phyloP scores from a whole-genome alignment of 306 rosid species.

The Sechiopsis laciniata region DNA sequence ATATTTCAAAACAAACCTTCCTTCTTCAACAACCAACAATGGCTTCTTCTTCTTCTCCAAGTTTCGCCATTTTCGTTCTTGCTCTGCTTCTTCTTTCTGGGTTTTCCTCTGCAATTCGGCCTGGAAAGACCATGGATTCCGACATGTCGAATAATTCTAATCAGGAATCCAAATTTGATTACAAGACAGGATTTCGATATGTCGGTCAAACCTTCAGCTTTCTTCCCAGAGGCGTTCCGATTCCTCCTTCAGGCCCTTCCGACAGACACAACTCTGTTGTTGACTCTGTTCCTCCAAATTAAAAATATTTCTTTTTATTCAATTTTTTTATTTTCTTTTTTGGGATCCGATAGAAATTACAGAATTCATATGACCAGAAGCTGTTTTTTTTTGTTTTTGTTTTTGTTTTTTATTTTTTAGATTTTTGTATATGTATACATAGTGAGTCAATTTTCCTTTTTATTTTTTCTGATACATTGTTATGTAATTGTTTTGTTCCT shows the following conservation, averaged over 20 bases:
- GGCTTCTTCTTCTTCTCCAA: constrained; percentile 7
- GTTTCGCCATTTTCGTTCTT: constrained; percentile 22
- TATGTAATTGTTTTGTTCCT: not conserved
- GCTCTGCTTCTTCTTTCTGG: constrained; percentile 41
- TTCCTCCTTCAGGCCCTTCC: constrained; percentile 91
- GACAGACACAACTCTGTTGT: constrained; percentile 61
- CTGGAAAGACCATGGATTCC: constrained; percentile 30
- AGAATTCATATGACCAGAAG: not conserved
- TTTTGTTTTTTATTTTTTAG: not conserved
- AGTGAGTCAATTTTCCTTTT: not conserved
- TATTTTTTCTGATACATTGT: not conserved
- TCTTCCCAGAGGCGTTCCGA: constrained; percentile 60
- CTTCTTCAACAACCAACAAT: not conserved
- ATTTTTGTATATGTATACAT: not conserved
- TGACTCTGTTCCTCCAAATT: constrained; percentile 47
- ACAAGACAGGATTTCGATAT: constrained; percentile 23
- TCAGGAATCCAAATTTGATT: not conserved
- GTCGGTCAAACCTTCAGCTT: constrained; percentile 49
- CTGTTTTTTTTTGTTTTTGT: not conserved
- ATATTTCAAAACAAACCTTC: too few relatives aligned
- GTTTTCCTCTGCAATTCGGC: constrained; percentile 52
- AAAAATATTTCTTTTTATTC: constrained; percentile 1
- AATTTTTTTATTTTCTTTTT: not conserved
- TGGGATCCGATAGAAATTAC: not conserved
- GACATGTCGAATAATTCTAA: constrained; percentile 20